phyloP scores from a whole-genome alignment of 176 grass and related monocot genomes.

The Ananas comosus region DNA sequence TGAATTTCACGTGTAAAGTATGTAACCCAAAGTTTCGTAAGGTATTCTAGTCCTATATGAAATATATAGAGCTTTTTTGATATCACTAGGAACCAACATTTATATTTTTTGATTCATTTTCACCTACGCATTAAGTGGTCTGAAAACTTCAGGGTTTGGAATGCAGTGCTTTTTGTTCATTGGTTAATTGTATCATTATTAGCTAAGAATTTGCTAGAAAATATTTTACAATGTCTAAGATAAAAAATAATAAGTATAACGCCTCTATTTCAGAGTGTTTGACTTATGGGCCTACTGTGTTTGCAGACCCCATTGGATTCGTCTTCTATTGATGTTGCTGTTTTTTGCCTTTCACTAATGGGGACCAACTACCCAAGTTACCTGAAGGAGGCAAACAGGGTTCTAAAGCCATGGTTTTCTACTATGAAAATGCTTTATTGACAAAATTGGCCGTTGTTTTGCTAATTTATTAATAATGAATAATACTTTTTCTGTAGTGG shows the following conservation, averaged over 20 bases:
- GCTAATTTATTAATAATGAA: conserved; percentile 1
- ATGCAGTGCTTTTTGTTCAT: too few species aligned
- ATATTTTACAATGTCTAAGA: too few species aligned
- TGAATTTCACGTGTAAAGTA: too few species aligned
- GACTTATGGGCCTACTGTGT: background rate
- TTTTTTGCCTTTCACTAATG: conserved; percentile 98
- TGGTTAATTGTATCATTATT: too few species aligned
- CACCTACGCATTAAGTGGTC: too few species aligned
- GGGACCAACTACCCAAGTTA: conserved; percentile 75
- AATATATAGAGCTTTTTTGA: too few species aligned
- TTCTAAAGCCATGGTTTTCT: conserved; percentile 68
- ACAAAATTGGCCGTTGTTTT: background rate
- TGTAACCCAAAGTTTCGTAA: too few species aligned
- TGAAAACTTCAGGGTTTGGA: too few species aligned
- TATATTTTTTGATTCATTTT: too few species aligned
- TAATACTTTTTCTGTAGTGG: conserved; percentile 51
- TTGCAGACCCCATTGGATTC: conserved; percentile 73
- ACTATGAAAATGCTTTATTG: background rate
- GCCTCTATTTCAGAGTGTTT: background rate
- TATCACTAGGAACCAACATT: too few species aligned
- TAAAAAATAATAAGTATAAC: background rate
- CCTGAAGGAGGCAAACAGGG: conserved; percentile 78
- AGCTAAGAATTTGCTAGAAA: too few species aligned
- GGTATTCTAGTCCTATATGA: too few species aligned
- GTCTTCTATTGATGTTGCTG: conserved; percentile 71